Percentiles rank a stretch among this genome's conserved stretches.
Conservation (phyloP, 768 basidiomycete species). For the Pisolithus tinctorius region DNA sequence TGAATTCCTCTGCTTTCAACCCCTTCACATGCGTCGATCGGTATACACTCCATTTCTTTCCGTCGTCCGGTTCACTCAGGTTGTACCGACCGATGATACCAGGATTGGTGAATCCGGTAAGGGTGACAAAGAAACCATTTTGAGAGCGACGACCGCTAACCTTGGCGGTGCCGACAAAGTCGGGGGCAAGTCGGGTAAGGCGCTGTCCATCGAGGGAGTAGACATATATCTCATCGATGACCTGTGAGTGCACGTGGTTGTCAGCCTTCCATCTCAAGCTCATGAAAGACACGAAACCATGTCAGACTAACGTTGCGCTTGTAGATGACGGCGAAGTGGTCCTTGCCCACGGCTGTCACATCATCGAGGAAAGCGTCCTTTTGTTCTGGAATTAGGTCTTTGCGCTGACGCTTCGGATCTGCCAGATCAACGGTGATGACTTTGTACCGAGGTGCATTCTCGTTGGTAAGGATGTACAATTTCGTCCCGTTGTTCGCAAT, state of each 20-base stretch:
- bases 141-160: constrained; percentile 47
- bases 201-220: constrained; percentile 50
- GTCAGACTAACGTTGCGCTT: constrained; percentile 56
- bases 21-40: constrained; percentile 52
- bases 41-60: constrained; percentile 54
- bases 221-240: constrained; percentile 75
- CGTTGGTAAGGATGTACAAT: constrained; percentile 61
- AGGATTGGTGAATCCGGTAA: constrained; percentile 68
- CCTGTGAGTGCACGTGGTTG: constrained; percentile 31
- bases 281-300: background rate
- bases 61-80: constrained; percentile 31
- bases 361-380: constrained; percentile 53
- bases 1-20: constrained; percentile 61
- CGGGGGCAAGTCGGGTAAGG: constrained; percentile 49
- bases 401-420: constrained; percentile 38
- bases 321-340: constrained; percentile 57
- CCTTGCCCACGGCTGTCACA: constrained; percentile 40
- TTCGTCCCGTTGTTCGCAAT: constrained; percentile 57
- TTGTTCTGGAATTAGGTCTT: constrained; percentile 65
- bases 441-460: constrained; percentile 59
- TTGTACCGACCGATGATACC: constrained; percentile 60
- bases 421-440: constrained; percentile 58
- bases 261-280: background rate
- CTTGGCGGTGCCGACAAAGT: constrained; percentile 61
- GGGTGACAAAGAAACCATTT: constrained; percentile 54